phyloP scores from a whole-genome alignment of 2,329 filamentous ascomycete genomes.

The Bipolaris sorokiniana region DNA sequence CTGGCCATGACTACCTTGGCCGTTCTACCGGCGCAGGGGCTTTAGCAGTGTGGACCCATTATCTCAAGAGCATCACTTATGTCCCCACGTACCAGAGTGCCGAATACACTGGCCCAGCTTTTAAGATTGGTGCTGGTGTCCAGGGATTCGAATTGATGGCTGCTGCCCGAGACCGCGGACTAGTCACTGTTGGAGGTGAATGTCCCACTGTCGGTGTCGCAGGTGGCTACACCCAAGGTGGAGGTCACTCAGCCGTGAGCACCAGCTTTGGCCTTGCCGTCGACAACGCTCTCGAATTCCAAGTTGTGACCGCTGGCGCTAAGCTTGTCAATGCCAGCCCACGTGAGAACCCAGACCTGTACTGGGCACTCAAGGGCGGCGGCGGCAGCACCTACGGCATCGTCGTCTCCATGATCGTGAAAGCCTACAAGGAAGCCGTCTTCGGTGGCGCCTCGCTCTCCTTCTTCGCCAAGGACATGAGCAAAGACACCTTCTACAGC shows the following conservation, averaged over 20 bases:
- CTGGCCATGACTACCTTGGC: conserved; percentile 39
- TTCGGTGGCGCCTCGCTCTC: conserved; percentile 23
- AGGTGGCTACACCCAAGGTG: conserved; percentile 47
- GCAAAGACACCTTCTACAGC: conserved; percentile 22
- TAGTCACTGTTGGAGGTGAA: conserved; percentile 29
- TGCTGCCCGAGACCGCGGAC: conserved; percentile 23
- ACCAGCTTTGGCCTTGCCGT: conserved; percentile 48
- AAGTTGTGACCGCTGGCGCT: conserved; percentile 33
- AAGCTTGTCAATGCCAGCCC: conserved; percentile 27
- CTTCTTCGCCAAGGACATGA: conserved; percentile 19
- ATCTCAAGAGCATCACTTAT: conserved; percentile 28
- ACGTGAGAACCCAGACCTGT: conserved; percentile 29
- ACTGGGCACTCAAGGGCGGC: conserved; percentile 38
- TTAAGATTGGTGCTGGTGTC: conserved; percentile 38
- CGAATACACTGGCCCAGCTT: conserved; percentile 24
- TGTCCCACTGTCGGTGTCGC: conserved; percentile 54
- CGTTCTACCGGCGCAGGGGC: conserved; percentile 24
- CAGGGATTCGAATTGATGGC: conserved; percentile 29
- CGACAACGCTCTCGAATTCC: conserved; percentile 30
- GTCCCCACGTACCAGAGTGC: conserved; percentile 16
- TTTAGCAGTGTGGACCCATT: conserved; percentile 28
- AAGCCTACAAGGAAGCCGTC: conserved; percentile 27
- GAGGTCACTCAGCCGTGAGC: conserved; percentile 60
- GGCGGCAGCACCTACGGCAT: conserved; percentile 37
- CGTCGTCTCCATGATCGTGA: conserved; percentile 30